These are phyloP conservation scores for Pachyrhizus erosus DNA, from an alignment of 306 rosid species.

Conservation along the genomic window DNA sequence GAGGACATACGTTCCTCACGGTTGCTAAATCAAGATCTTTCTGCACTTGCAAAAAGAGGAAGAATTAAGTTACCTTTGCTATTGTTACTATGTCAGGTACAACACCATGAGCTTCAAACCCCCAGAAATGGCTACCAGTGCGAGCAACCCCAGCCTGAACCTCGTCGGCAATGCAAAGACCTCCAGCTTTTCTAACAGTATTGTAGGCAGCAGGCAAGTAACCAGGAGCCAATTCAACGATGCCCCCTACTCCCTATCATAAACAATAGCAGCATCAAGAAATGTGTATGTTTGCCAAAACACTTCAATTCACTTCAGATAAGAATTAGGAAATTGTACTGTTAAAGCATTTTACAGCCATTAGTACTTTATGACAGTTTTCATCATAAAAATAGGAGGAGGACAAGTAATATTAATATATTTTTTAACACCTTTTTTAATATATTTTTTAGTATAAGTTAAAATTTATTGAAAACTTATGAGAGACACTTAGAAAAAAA, in stretches of 20 bases:
- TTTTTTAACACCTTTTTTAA: too few relatives aligned
- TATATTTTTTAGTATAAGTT: too few relatives aligned
- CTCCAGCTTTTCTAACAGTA: constrained; percentile 78
- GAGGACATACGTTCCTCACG: not conserved
- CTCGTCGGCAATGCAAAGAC: constrained; percentile 94
- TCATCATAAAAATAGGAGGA: too few relatives aligned
- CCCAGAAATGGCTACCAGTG: constrained; percentile 94
- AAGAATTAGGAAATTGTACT: not conserved
- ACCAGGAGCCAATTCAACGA: constrained; percentile 89
- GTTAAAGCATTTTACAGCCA: not conserved
- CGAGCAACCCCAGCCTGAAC: constrained; percentile 92
- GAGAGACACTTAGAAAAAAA: not conserved
- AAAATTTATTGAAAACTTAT: too few relatives aligned
- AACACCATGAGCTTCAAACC: constrained; percentile 90
- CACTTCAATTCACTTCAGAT: not conserved
- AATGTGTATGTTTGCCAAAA: not conserved
- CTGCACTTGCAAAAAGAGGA: not conserved
- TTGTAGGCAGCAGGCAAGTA: constrained; percentile 76
- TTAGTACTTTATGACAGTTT: not conserved
- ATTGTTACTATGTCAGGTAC: constrained; percentile 94
- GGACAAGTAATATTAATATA: too few relatives aligned
- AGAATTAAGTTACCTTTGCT: constrained; percentile 74
- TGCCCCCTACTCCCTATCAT: constrained; percentile 91
- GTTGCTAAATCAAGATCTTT: not conserved
- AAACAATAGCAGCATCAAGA: not conserved